phyloP scores from a whole-genome alignment of 1,284 basidiomycete genomes.

The Rugosomyces carneus region DNA sequence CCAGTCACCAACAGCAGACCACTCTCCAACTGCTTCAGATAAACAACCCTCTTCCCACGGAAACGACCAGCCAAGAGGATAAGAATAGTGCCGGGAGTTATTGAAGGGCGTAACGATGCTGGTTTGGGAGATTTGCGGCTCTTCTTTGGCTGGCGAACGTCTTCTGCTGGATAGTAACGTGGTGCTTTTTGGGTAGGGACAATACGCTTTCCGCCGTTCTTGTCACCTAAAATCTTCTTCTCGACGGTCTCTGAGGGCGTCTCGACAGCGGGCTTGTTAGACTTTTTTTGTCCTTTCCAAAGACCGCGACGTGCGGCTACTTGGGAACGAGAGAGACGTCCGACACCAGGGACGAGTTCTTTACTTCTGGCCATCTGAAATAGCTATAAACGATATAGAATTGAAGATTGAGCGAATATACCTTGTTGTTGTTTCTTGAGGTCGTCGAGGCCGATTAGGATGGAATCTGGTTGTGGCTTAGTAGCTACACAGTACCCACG shows the following conservation, averaged over 20 bases:
- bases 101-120: conserved; percentile 77
- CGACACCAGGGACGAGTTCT: conserved; percentile 79
- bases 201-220: conserved; percentile 87
- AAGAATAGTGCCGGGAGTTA: conserved; percentile 93
- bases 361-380: conserved; percentile 90
- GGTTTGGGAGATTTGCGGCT: conserved; percentile 83
- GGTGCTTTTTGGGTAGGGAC: conserved; percentile 85
- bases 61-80: conserved; percentile 98
- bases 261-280: conserved; percentile 57
- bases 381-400: conserved; percentile 11
- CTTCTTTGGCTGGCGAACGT: conserved; percentile 86
- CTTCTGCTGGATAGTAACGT: conserved; percentile 97
- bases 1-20: conserved; percentile 95
- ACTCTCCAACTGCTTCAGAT: conserved; percentile 93
- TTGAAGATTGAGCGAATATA: no score
- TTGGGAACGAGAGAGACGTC: conserved; percentile 79
- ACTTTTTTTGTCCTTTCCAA: conserved; percentile 77
- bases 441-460: conserved; percentile 42
- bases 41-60: conserved; percentile 97
- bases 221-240: conserved; percentile 83
- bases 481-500: conserved; percentile 36
- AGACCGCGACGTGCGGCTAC: conserved; percentile 78
- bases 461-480: conserved; percentile 32
- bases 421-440: conserved; percentile 46
- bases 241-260: conserved; percentile 64